Conservation (phyloP, 108 stramenopile species). For the Fragilariopsis cylindrus region DNA sequence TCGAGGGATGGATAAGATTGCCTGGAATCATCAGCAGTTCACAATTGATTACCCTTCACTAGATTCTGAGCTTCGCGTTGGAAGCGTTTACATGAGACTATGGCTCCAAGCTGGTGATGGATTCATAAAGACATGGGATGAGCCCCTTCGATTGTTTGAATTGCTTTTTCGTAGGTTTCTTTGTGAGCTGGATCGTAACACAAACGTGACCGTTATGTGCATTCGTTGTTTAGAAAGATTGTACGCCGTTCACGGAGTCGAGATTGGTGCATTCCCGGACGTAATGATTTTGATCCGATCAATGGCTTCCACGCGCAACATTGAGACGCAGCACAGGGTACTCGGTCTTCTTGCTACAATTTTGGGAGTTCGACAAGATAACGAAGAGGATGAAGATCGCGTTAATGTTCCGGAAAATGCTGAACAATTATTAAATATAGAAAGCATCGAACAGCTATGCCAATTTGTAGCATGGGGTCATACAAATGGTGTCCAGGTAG, state of each 20-base stretch:
- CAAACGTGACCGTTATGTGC: conserved; percentile 69
- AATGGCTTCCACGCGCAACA: conserved; percentile 62
- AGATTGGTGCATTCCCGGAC: conserved; percentile 73
- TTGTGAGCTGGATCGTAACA: conserved; percentile 68
- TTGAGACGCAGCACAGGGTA: conserved; percentile 73
- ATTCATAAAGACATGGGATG: conserved; percentile 70
- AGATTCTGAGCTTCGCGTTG: conserved; percentile 63
- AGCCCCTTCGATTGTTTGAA: conserved; percentile 73
- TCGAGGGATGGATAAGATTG: conserved; percentile 52
- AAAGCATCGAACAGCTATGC: conserved; percentile 63
- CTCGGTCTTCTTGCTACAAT: conserved; percentile 62
- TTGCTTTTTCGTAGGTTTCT: conserved; percentile 72
- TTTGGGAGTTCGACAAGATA: conserved; percentile 52
- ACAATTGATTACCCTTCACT: conserved; percentile 76
- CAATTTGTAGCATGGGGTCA: conserved; percentile 80
- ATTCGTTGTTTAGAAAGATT: conserved; percentile 65
- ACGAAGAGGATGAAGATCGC: conserved; percentile 31
- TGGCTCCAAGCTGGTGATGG: conserved; percentile 78
- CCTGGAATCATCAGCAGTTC: conserved; percentile 87
- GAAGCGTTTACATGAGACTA: conserved; percentile 72
- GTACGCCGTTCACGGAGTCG: conserved; percentile 58
- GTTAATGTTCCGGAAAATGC: conserved; percentile 66
- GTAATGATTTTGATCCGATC: conserved; percentile 67
- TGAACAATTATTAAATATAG: conserved; percentile 65
- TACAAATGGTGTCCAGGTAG: conserved; percentile 61